Conservation (phyloP, 2,329 filamentous ascomycete genomes). For the Lojkania enalia region DNA sequence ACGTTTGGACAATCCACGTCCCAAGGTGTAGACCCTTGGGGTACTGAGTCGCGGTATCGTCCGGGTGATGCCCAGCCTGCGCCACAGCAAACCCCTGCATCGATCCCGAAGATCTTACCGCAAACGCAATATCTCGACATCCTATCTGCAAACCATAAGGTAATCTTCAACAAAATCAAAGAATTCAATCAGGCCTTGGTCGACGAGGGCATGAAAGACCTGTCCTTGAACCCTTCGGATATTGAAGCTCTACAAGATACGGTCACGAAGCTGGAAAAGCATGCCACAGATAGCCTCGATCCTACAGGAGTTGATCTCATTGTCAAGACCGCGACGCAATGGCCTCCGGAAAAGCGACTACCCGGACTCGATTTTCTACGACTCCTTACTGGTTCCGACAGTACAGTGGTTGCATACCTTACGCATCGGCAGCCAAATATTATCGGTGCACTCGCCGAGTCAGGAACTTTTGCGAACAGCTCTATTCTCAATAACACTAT, state of each 20-base stretch:
- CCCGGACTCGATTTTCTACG: slow-evolving; percentile 86
- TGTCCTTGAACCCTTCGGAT: slow-evolving; percentile 74
- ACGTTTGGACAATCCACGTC: slow-evolving; percentile 67
- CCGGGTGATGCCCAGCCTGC: slow-evolving; percentile 64
- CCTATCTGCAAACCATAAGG: slow-evolving; percentile 68
- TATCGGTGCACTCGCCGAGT: slow-evolving; percentile 61
- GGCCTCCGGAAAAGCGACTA: slow-evolving; percentile 80
- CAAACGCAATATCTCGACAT: slow-evolving; percentile 81
- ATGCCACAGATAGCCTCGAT: slow-evolving; percentile 42
- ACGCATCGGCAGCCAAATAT: slow-evolving; percentile 60
- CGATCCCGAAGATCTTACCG: slow-evolving; percentile 67
- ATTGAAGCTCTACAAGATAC: slow-evolving; percentile 64
- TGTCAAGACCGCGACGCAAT: slow-evolving; percentile 72
- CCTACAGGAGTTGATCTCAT: slow-evolving; percentile 64
- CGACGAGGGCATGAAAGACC: slow-evolving; percentile 69
- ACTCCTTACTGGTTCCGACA: slow-evolving; percentile 71
- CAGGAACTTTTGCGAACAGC: slow-evolving; percentile 60
- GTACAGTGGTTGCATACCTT: slow-evolving; percentile 65
- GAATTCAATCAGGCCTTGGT: slow-evolving; percentile 76
- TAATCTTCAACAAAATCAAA: slow-evolving; percentile 75
- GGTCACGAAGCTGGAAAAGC: slow-evolving; percentile 64
- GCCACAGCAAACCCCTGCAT: slow-evolving; percentile 36
- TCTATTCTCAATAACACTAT: slow-evolving; percentile 79
- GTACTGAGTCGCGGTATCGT: slow-evolving; percentile 75
- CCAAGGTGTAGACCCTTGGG: slow-evolving; percentile 70